Conservation (phyloP, 306 rosid species). For the Styphnolobium japonicum region DNA sequence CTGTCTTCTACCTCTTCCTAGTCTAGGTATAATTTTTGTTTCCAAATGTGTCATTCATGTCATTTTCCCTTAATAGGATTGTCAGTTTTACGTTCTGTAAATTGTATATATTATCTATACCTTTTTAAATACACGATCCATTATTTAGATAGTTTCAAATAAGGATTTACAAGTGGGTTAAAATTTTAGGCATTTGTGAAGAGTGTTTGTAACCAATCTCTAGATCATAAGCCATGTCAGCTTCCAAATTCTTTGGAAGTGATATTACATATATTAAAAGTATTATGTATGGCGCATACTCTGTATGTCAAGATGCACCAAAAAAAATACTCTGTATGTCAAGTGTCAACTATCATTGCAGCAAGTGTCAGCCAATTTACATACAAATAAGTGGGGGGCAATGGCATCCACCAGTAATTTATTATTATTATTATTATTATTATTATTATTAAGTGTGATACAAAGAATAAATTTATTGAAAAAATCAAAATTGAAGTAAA, state of each 20-base stretch:
- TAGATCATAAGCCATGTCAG: not conserved
- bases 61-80: slow-evolving; percentile 23
- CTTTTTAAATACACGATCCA: slow-evolving; percentile 10
- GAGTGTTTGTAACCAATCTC: not conserved
- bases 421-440: no score
- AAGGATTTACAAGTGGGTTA: not conserved
- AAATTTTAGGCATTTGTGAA: not conserved
- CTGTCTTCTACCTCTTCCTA: slow-evolving; percentile 25
- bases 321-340: no score
- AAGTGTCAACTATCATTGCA: no score
- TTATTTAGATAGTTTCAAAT: slow-evolving; percentile 3
- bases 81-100: slow-evolving; percentile 20
- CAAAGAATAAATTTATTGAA: no score
- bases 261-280: no score
- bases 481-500: no score
- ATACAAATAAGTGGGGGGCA: no score
- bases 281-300: no score
- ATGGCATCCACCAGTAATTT: no score
- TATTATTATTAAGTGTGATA: no score
- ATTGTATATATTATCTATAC: slow-evolving; percentile 38
- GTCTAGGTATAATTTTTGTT: slow-evolving; percentile 35
- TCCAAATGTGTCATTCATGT: slow-evolving; percentile 23
- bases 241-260: not conserved
- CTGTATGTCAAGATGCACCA: no score
- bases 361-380: not conserved